Conservation (phyloP, 805 yeast genomes). For the Vanderwaltozyma yarrowii region DNA sequence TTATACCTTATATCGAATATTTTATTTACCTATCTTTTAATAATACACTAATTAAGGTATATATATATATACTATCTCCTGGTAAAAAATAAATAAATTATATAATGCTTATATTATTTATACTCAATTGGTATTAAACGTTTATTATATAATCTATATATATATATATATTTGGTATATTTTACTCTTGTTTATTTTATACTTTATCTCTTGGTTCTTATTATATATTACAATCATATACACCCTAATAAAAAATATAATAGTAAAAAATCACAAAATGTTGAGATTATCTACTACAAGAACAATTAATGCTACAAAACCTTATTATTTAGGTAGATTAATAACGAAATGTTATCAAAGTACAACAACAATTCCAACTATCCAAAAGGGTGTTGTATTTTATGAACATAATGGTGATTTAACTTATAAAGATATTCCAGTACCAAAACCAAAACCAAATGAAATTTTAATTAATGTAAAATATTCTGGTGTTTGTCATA, state of each 20-base stretch:
- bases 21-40: no score
- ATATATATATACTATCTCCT: no score
- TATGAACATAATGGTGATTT: conserved; percentile 41
- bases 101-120: no score
- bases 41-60: no score
- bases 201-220: no score
- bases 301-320: conserved; percentile 1
- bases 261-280: neutral
- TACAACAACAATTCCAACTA: conserved; percentile 31
- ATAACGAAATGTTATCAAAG: conserved; percentile 1
- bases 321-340: conserved; percentile 1
- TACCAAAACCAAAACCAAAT: conserved; percentile 47
- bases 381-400: conserved; percentile 44
- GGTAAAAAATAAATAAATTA: no score
- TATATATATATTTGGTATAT: no score
- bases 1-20: no score
- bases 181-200: no score
- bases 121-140: no score
- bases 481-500: conserved; percentile 59
- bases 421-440: conserved; percentile 43
- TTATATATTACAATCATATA: no score
- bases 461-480: conserved; percentile 48
- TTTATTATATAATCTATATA: no score
- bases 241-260: neutral
- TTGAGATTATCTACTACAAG: conserved; percentile 2